phyloP scores from a whole-genome alignment of 2,329 filamentous ascomycete species.

The Pseudopithomyces maydicus region DNA sequence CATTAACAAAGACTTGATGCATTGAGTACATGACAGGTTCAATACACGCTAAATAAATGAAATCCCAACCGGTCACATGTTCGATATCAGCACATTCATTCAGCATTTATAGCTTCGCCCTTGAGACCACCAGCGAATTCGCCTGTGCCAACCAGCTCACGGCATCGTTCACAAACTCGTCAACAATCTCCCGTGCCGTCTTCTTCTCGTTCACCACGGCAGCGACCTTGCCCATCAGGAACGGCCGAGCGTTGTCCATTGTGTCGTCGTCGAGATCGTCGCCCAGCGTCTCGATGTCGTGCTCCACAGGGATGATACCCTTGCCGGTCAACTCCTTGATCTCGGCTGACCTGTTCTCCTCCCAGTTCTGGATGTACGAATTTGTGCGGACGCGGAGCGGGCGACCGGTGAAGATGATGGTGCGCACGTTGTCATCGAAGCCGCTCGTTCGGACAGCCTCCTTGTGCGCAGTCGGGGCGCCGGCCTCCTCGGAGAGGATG shows the following conservation, averaged over 20 bases:
- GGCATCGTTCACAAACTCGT: slow-evolving; percentile 89
- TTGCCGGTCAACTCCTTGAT: slow-evolving; percentile 90
- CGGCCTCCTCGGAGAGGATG: slow-evolving; percentile 91
- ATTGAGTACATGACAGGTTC: not conserved
- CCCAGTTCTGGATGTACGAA: slow-evolving; percentile 94
- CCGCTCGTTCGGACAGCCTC: slow-evolving; percentile 89
- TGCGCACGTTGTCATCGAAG: slow-evolving; percentile 95
- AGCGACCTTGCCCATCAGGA: slow-evolving; percentile 95
- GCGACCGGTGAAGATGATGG: slow-evolving; percentile 97
- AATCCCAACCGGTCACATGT: too few species aligned
- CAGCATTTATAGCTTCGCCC: slow-evolving; percentile 38
- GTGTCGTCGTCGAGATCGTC: slow-evolving; percentile 74
- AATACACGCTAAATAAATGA: not conserved
- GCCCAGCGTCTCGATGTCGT: slow-evolving; percentile 84
- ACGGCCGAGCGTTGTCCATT: slow-evolving; percentile 89
- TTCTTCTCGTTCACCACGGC: slow-evolving; percentile 94
- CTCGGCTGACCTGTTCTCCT: slow-evolving; percentile 85
- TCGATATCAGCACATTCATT: not conserved
- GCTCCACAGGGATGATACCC: slow-evolving; percentile 91
- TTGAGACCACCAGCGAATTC: slow-evolving; percentile 61
- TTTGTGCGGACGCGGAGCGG: slow-evolving; percentile 93
- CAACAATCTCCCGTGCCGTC: slow-evolving; percentile 86
- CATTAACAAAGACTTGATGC: too few species aligned
- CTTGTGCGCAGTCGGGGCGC: slow-evolving; percentile 91
- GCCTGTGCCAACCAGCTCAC: slow-evolving; percentile 71